Evolutionary conservation across 768 basidiomycete genomes (phyloP).

Genomic region (Leccinum obscurum): DNA sequence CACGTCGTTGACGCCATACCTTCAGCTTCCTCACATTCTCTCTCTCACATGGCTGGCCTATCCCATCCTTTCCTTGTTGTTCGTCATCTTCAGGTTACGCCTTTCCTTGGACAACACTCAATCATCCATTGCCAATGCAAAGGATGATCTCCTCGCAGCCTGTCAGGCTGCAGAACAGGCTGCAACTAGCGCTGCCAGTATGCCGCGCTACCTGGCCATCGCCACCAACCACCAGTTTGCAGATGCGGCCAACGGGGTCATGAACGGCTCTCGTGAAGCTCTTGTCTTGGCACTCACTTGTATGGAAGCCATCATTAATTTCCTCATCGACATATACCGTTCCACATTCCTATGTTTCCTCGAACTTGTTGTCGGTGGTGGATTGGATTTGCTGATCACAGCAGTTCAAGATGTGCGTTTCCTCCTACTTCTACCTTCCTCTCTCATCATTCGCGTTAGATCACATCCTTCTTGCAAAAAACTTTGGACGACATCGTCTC

Average conservation of each 20-base stretch:
- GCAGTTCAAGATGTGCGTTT: conserved; percentile 78
- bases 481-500: conserved; percentile 63
- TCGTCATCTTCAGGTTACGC: conserved; percentile 82
- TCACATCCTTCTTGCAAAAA: conserved; percentile 65
- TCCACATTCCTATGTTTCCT: conserved; percentile 93
- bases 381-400: conserved; percentile 72
- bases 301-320: conserved; percentile 88
- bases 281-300: conserved; percentile 75
- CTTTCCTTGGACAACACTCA: conserved; percentile 71
- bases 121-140: conserved; percentile 66
- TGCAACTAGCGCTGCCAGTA: conserved; percentile 76
- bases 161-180: conserved; percentile 85
- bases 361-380: conserved; percentile 84
- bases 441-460: conserved; percentile 41
- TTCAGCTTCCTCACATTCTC: conserved; percentile 78
- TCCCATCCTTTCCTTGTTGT: conserved; percentile 84
- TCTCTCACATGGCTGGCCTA: conserved; percentile 91
- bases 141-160: conserved; percentile 73
- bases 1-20: conserved; percentile 70
- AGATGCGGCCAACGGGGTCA: conserved; percentile 74
- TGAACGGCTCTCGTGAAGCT: conserved; percentile 73
- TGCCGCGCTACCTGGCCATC: conserved; percentile 86
- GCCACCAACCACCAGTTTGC: conserved; percentile 81
- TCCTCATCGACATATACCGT: conserved; percentile 89
- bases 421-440: background rate